Evolutionary conservation across 2,329 filamentous ascomycete species (phyloP).

Genomic region (Ceratocystiopsis sp.): DNA sequence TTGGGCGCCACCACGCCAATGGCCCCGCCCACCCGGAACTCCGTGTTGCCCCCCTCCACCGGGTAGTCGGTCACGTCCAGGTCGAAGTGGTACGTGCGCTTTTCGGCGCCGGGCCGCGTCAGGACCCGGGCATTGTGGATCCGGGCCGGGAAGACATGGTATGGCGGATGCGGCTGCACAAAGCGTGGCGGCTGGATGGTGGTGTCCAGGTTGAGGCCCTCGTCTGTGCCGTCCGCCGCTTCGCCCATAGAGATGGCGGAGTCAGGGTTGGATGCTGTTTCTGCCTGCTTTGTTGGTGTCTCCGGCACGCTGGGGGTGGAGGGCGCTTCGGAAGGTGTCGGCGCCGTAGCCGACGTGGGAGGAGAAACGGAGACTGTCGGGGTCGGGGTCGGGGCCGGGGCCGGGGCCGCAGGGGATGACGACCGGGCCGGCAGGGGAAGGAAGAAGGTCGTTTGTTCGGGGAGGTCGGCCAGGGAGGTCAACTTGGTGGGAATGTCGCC

Average conservation of each 20-base stretch:
- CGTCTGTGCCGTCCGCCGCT: slow-evolving; percentile 9
- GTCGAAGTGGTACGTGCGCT: slow-evolving; percentile 94
- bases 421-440: slow-evolving; percentile 32
- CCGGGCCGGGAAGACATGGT: slow-evolving; percentile 79
- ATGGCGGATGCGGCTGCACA: slow-evolving; percentile 87
- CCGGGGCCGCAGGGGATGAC: slow-evolving; percentile 3
- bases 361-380: too few relatives aligned
- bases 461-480: slow-evolving; percentile 53
- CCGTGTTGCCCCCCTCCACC: slow-evolving; percentile 53
- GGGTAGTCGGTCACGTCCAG: slow-evolving; percentile 90
- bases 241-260: slow-evolving; percentile 29
- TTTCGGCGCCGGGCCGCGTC: slow-evolving; percentile 77
- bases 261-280: slow-evolving; percentile 19
- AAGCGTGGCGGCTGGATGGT: slow-evolving; percentile 64
- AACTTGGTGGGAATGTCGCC: slow-evolving; percentile 57
- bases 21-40: slow-evolving; percentile 93
- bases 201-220: slow-evolving; percentile 28
- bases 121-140: slow-evolving; percentile 73
- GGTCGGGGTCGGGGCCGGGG: too few relatives aligned
- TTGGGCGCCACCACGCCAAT: slow-evolving; percentile 90
- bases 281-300: too few relatives aligned
- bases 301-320: too few relatives aligned
- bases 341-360: too few relatives aligned
- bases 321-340: too few relatives aligned
- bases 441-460: slow-evolving; percentile 59